A percentile compares a stretch with the other conserved stretches of the same genome.
Conservation (phyloP, 768 basidiomycete genomes). For the Russula vinacea region DNA sequence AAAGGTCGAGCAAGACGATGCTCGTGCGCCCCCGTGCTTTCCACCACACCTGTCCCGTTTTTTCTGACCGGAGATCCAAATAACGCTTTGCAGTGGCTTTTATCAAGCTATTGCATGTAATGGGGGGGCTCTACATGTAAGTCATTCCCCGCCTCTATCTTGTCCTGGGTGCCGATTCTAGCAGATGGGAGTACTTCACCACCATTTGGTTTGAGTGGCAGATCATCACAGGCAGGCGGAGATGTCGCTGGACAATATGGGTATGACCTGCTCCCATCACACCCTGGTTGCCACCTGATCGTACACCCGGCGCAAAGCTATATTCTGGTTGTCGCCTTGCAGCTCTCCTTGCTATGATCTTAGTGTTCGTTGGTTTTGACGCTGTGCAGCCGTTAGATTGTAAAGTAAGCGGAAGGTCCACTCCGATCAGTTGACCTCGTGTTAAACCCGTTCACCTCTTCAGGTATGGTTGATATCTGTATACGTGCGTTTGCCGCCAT, state of each 20-base stretch:
- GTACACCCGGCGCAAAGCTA: neutral
- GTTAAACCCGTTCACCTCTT: neutral
- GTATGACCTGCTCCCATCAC: constrained; percentile 3
- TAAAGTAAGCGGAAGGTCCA: constrained; percentile 4
- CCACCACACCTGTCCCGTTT: neutral
- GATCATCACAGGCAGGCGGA: constrained; percentile 17
- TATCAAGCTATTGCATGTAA: constrained; percentile 20
- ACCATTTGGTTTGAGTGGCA: constrained; percentile 26
- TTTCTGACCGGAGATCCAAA: neutral
- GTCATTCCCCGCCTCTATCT: neutral
- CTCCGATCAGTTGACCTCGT: neutral
- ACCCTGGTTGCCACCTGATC: neutral
- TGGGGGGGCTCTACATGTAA: constrained; percentile 23
- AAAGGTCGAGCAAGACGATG: constrained; percentile 10
- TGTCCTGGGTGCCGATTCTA: neutral
- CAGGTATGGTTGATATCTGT: constrained; percentile 16
- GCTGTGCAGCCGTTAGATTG: constrained; percentile 9
- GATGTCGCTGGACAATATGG: constrained; percentile 25
- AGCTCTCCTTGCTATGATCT: constrained; percentile 17
- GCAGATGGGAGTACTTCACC: constrained; percentile 25
- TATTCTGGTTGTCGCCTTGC: constrained; percentile 25
- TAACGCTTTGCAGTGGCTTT: constrained; percentile 15
- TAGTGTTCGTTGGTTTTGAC: constrained; percentile 24
- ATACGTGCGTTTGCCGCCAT: constrained; percentile 10
- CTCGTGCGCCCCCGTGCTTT: neutral